Conservation (phyloP, 768 basidiomycete species). For the Russula brevipes region DNA sequence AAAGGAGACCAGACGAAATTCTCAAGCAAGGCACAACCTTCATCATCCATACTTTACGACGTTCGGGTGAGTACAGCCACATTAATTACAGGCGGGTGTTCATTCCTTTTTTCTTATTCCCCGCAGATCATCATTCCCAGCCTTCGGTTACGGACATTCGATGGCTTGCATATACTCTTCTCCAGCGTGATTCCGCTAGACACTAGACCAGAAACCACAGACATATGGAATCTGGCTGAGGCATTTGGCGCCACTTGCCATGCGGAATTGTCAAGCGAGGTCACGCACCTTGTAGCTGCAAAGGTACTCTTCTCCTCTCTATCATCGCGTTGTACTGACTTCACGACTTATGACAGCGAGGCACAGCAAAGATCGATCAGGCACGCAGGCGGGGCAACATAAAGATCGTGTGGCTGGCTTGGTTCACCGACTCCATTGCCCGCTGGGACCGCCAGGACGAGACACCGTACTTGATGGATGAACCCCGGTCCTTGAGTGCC, state of each 20-base stretch:
- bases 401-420: constrained; percentile 81
- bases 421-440: constrained; percentile 89
- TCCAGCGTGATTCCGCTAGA: constrained; percentile 95
- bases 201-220: constrained; percentile 67
- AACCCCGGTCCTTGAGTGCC: constrained; percentile 35
- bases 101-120: neutral
- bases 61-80: constrained; percentile 59
- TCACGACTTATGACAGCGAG: constrained; percentile 46
- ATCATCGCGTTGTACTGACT: constrained; percentile 7
- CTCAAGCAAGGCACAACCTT: constrained; percentile 29
- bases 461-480: constrained; percentile 66
- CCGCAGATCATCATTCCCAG: constrained; percentile 76
- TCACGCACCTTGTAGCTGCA: constrained; percentile 90
- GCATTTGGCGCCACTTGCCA: constrained; percentile 86
- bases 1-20: constrained; percentile 31
- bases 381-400: constrained; percentile 72
- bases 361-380: constrained; percentile 86
- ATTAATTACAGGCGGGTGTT: neutral
- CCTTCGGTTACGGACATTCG: constrained; percentile 70
- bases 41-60: constrained; percentile 44
- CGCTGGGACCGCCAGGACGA: constrained; percentile 84
- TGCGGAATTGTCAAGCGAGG: constrained; percentile 54
- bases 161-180: constrained; percentile 79
- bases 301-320: constrained; percentile 48
- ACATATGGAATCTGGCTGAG: constrained; percentile 80